These are phyloP conservation scores for Calonectria naviculata DNA, from an alignment of 2,329 filamentous ascomycete genomes.

Conservation along the genomic window DNA sequence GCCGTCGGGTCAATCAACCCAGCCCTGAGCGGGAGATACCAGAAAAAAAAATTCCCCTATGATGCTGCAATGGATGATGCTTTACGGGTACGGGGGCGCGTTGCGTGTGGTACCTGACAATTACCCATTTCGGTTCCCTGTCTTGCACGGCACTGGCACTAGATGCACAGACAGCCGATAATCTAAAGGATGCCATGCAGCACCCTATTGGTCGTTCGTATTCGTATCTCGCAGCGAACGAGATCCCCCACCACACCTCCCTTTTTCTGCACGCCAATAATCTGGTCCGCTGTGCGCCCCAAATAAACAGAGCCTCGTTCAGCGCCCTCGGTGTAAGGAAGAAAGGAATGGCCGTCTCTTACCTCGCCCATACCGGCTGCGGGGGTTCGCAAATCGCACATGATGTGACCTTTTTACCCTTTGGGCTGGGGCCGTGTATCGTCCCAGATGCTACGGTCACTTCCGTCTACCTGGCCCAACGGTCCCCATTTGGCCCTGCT, in stretches of 20 bases:
- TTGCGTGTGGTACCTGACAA: conserved; percentile 16
- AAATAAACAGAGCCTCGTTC: conserved; percentile 7
- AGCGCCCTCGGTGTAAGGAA: not conserved
- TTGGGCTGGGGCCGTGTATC: not conserved
- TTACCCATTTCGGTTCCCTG: conserved; percentile 17
- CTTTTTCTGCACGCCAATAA: not conserved
- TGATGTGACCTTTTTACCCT: conserved; percentile 2
- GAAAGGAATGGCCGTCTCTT: not conserved
- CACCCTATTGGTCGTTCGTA: conserved; percentile 17
- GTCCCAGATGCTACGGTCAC: conserved; percentile 16
- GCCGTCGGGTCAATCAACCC: conserved; percentile 2
- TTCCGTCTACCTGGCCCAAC: conserved; percentile 3
- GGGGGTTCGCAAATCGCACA: conserved; percentile 7
- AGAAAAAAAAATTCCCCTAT: not conserved
- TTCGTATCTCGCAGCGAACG: conserved; percentile 17
- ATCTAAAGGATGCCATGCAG: not conserved
- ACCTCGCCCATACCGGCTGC: not conserved
- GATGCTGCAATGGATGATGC: not conserved
- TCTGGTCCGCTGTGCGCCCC: not conserved
- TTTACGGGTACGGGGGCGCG: not conserved
- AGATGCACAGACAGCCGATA: conserved; percentile 4
- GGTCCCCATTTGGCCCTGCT: not conserved
- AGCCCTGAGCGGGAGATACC: not conserved
- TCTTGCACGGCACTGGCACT: conserved; percentile 17
- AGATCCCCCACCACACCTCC: conserved; percentile 22